These are phyloP conservation scores for Yarrowia sp. DNA, from an alignment of 805 yeast genomes.

Conservation along the genomic window DNA sequence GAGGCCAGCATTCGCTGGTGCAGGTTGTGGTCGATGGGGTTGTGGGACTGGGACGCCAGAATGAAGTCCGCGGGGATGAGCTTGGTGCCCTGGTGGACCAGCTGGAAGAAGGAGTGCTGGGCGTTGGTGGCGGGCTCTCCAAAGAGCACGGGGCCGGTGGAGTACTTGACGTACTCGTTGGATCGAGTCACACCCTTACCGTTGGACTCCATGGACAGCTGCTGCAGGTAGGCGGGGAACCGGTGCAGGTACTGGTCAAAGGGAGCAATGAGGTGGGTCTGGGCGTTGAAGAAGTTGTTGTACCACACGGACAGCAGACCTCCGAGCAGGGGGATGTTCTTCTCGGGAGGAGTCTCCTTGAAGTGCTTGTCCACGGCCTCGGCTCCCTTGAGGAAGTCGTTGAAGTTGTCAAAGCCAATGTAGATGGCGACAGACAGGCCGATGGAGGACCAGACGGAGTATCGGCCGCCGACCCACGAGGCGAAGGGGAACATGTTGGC, in stretches of 20 bases:
- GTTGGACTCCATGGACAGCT: slow-evolving; percentile 98
- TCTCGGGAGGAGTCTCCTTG: slow-evolving; percentile 78
- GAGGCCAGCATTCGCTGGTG: slow-evolving; percentile 99
- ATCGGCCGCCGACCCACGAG: slow-evolving; percentile 99
- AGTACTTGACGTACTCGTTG: slow-evolving; percentile 88
- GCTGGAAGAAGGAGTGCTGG: slow-evolving; percentile 99
- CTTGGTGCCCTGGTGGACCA: slow-evolving; percentile 99
- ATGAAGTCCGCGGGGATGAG: slow-evolving; percentile 96
- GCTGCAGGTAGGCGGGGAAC: slow-evolving; percentile 99
- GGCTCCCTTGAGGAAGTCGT: slow-evolving; percentile 92
- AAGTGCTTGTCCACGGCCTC: slow-evolving; percentile 97
- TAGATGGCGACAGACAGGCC: slow-evolving; percentile 94
- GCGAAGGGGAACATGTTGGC: slow-evolving; percentile 98
- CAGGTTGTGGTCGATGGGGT: slow-evolving; percentile 91
- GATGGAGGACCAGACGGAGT: slow-evolving; percentile 99
- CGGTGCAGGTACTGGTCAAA: slow-evolving; percentile 98
- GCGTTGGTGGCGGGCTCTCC: slow-evolving; percentile 99
- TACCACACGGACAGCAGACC: slow-evolving; percentile 97
- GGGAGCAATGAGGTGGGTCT: slow-evolving; percentile 97
- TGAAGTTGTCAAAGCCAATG: slow-evolving; percentile 95
- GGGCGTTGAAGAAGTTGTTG: slow-evolving; percentile 97
- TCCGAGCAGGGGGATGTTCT: slow-evolving; percentile 92
- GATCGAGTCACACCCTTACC: slow-evolving; percentile 97
- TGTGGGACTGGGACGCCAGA: slow-evolving; percentile 95
- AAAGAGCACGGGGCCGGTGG: slow-evolving; percentile 93